Conservation (phyloP, 768 basidiomycete genomes). For the Rhodocollybia butyracea region DNA sequence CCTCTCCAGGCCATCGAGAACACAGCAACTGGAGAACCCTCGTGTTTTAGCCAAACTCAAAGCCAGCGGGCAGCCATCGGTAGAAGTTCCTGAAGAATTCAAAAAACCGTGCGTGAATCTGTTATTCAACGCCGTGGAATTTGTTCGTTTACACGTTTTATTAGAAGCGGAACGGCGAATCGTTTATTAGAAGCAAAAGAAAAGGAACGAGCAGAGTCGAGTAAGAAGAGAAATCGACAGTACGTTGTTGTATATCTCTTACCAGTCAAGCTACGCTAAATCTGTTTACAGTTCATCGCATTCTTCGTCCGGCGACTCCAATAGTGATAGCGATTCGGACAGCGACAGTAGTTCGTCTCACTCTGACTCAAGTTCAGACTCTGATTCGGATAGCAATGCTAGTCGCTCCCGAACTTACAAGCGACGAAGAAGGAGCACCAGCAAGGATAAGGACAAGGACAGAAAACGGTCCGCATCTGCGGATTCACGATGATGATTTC, state of each 20-base stretch:
- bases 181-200: constrained; percentile 82
- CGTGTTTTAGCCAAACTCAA: constrained; percentile 61
- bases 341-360: no score
- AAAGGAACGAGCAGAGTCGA: constrained; percentile 56
- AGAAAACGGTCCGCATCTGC: constrained; percentile 13
- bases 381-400: constrained; percentile 32
- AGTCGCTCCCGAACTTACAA: background rate
- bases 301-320: constrained; percentile 21
- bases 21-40: constrained; percentile 82
- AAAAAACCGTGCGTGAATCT: constrained; percentile 59
- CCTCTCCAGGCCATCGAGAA: constrained; percentile 84
- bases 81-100: constrained; percentile 91
- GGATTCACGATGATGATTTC: constrained; percentile 10
- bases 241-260: constrained; percentile 10
- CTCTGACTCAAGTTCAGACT: constrained; percentile 35
- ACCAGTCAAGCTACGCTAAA: background rate
- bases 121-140: background rate
- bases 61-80: constrained; percentile 68
- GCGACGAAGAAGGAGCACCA: constrained; percentile 8
- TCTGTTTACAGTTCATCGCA: constrained; percentile 30
- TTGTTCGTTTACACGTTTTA: background rate
- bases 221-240: constrained; percentile 38
- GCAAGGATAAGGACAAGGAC: constrained; percentile 13
- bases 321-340: constrained; percentile 39
- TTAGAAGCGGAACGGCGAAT: constrained; percentile 77